These are phyloP conservation scores for Candida endomychidarum DNA, from an alignment of 805 yeast genomes.

Conservation along the genomic window DNA sequence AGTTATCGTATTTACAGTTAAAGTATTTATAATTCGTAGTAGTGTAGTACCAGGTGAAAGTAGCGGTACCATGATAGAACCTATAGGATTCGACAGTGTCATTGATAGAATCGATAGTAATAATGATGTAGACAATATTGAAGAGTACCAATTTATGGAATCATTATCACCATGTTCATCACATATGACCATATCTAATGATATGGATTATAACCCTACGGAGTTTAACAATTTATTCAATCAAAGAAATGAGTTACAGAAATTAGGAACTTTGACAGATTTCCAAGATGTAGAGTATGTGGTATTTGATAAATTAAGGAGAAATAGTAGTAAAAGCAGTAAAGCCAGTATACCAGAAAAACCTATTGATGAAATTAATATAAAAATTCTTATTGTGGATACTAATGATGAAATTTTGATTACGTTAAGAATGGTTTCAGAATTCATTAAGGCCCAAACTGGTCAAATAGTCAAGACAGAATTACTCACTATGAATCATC, in stretches of 20 bases:
- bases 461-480: not conserved
- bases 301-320: not conserved
- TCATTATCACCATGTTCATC: conserved; percentile 15
- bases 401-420: not conserved
- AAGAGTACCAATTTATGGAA: conserved; percentile 10
- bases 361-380: not conserved
- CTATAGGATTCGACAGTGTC: too few species aligned
- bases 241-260: conserved; percentile 13
- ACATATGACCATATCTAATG: conserved; percentile 8
- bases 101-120: too few species aligned
- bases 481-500: conserved; percentile 10
- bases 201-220: conserved; percentile 11
- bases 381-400: conserved; percentile 1
- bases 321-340: not conserved
- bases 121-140: too few species aligned
- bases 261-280: conserved; percentile 16
- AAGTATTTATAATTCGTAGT: not conserved
- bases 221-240: conserved; percentile 10
- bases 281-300: conserved; percentile 1
- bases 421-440: not conserved
- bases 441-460: not conserved
- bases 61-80: too few species aligned
- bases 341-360: too few species aligned
- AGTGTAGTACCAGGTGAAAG: not conserved
- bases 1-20: too few species aligned